Base-by-base conservation (phyloP, 2,329 filamentous ascomycete genomes). In the Cladosporium colombiae region DNA sequence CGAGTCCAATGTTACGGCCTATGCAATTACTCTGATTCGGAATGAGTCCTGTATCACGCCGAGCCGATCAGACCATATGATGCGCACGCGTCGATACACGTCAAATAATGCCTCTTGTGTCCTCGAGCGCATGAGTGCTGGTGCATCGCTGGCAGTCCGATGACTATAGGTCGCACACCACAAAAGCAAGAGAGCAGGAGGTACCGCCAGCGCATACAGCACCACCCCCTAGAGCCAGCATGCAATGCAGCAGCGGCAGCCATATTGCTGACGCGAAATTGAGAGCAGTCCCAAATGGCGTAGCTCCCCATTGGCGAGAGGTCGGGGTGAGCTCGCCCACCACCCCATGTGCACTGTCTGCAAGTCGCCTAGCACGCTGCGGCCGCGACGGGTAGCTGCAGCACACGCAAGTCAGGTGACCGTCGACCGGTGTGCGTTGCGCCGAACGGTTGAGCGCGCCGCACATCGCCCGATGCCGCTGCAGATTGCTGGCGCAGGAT, bases 301-400 rank as follows among this genome's bases (percentile, higher is more conserved):
- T 46, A 46, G 25, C 52, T 55, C 52, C 52, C 52, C 52, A 55
- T 55, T 55, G 52, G 58, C 58, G 33, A 44, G 58, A 29, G 23
- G 58, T 61, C 40, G 29, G 59, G 50, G 44, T 62, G 25, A 62
- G 59, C 58, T 61, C 37, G 23, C 37, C 25, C 40, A 49, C 40
- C 53, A 35, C 33, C 44, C 40, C 59, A 62, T 31, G 44, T 62
- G 59, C 59, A 62, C 59, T 62, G 18, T 23, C 62, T 58, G 62
- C 37, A 58, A 58, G 29, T 29, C 44, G 62, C 37, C 37, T 64
- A 64, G 62, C 40, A 31, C n/a, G 46, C 44, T 31, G 29, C 40
- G 58, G 61, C 16, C 27, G 31, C 29, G 44, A 53, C 63, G 63
- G 63, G 31, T 65, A 53, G 49, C 63, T 60, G 63, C 63, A 65